Conservation (phyloP, 129 eudicot genomes). For the Scalesia atractyloides region DNA sequence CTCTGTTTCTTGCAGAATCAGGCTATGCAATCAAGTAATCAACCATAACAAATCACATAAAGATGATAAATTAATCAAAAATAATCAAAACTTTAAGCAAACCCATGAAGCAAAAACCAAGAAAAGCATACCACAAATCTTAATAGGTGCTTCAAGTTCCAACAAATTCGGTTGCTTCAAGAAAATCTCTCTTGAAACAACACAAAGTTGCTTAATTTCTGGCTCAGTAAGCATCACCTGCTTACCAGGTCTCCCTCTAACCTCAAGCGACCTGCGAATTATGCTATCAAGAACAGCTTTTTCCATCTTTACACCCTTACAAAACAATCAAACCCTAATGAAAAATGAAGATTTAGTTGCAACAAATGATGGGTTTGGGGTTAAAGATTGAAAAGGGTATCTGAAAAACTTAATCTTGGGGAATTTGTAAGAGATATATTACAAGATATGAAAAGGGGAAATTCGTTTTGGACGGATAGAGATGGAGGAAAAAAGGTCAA, state of each 20-base stretch:
- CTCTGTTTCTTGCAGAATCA: neutral
- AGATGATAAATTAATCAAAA: neutral
- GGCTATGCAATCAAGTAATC: neutral
- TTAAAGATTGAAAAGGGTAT: constrained; percentile 18
- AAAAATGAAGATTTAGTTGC: neutral
- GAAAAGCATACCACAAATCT: constrained; percentile 51
- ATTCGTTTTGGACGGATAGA: constrained; percentile 46
- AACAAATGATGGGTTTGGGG: constrained; percentile 18
- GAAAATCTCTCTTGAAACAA: constrained; percentile 51
- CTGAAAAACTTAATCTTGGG: constrained; percentile 30
- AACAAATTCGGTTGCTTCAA: constrained; percentile 48
- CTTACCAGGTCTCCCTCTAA: constrained; percentile 51
- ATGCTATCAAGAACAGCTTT: constrained; percentile 42
- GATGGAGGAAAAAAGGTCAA: constrained; percentile 19
- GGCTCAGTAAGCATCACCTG: constrained; percentile 59
- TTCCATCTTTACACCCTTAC: constrained; percentile 31
- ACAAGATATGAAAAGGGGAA: constrained; percentile 30
- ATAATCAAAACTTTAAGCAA: neutral
- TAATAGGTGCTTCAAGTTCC: constrained; percentile 62
- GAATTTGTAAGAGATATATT: constrained; percentile 28
- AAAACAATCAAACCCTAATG: neutral
- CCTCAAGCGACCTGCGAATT: constrained; percentile 47
- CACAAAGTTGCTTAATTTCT: constrained; percentile 60
- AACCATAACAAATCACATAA: neutral
- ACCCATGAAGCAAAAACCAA: neutral